Percentiles rank a stretch among this genome's conserved stretches.
These are phyloP conservation scores for Lablab purpureus DNA, from an alignment of 306 rosid genomes.

Conservation along the genomic window DNA sequence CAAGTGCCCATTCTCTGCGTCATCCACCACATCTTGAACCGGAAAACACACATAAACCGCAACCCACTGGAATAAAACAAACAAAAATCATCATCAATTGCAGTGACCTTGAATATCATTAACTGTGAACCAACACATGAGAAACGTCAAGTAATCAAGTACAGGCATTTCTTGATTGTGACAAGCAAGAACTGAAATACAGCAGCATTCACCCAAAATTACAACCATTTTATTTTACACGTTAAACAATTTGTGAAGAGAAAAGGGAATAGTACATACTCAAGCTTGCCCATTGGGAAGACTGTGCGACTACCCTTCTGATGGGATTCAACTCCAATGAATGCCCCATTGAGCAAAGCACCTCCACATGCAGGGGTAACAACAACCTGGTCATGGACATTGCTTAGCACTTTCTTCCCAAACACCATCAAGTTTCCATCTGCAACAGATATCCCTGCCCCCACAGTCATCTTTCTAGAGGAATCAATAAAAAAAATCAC, in stretches of 20 bases:
- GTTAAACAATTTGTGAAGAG: not conserved
- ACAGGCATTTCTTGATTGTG: not conserved
- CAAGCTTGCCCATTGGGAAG: constrained; percentile 79
- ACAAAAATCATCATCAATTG: not conserved
- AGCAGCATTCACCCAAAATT: not conserved
- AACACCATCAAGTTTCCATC: constrained; percentile 75
- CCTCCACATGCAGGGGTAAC: constrained; percentile 68
- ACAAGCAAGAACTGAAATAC: constrained; percentile 11
- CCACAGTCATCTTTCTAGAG: constrained; percentile 69
- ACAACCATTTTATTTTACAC: not conserved
- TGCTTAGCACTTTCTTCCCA: constrained; percentile 63
- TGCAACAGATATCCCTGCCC: constrained; percentile 73
- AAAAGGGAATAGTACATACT: constrained; percentile 51
- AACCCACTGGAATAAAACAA: constrained; percentile 59
- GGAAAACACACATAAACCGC: constrained; percentile 81
- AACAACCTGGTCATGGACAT: constrained; percentile 64
- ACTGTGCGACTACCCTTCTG: constrained; percentile 71
- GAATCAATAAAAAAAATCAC: not conserved
- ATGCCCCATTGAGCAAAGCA: constrained; percentile 75
- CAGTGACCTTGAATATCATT: not conserved
- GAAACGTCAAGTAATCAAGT: not conserved
- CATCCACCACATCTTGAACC: constrained; percentile 99
- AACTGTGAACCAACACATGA: not conserved
- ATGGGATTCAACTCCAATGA: constrained; percentile 72
- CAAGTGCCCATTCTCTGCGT: constrained; percentile 86